Evolutionary conservation across 208 protist species (phyloP).

Genomic region (Acanthamoeba quina): DNA sequence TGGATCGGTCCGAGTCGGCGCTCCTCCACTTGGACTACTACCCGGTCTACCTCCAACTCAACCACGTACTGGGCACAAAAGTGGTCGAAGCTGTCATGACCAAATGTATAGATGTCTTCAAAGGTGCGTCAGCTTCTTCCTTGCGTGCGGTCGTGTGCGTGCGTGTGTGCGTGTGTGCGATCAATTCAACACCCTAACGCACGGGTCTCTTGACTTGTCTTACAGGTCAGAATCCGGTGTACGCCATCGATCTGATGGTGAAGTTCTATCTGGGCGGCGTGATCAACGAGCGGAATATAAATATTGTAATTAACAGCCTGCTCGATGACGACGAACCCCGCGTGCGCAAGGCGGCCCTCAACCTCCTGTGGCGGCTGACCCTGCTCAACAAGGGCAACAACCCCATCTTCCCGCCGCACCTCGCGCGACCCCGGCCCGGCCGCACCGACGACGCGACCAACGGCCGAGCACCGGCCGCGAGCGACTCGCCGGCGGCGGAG

Average conservation of each 20-base stretch:
- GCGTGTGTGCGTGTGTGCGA: not conserved
- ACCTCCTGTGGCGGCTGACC: constrained; percentile 29
- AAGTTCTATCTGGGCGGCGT: constrained; percentile 33
- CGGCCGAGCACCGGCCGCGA: not conserved
- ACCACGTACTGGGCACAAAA: not conserved
- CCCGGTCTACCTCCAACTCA: constrained; percentile 52
- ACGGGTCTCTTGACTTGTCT: not conserved
- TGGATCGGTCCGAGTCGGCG: constrained; percentile 27
- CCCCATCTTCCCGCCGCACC: constrained; percentile 13
- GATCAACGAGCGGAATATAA: constrained; percentile 46
- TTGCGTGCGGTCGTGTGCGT: no score
- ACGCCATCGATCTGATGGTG: not conserved
- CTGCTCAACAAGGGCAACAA: constrained; percentile 15
- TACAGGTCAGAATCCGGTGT: constrained; percentile 12
- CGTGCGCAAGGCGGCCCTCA: constrained; percentile 21
- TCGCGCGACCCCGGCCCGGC: not conserved
- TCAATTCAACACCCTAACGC: not conserved
- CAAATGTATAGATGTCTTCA: constrained; percentile 56
- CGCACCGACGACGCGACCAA: not conserved
- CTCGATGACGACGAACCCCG: constrained; percentile 22
- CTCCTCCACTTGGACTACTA: constrained; percentile 47
- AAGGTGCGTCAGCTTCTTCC: not conserved
- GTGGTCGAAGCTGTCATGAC: constrained; percentile 16
- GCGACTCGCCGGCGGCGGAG: not conserved
- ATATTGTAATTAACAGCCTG: constrained; percentile 51